Percentiles rank a stretch among this genome's conserved stretches.
Evolutionary conservation across 2,329 filamentous ascomycete genomes (phyloP).

Genomic region (Aureobasidium sp.): DNA sequence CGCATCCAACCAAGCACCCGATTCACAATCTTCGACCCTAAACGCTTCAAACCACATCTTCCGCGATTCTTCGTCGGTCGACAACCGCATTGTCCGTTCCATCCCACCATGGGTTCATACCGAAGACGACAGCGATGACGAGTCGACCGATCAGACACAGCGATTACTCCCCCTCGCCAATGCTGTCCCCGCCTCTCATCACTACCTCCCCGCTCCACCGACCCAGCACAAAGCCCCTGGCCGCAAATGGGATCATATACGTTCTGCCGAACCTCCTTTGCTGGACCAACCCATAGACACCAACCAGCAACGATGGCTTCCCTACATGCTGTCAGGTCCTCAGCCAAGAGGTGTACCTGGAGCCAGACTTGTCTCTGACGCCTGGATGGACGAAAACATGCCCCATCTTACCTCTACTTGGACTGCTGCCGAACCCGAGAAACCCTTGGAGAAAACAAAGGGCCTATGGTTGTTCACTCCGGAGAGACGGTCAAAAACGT

Average conservation of each 20-base stretch:
- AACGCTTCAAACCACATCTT: constrained; percentile 16
- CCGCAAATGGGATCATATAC: constrained; percentile 31
- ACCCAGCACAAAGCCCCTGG: constrained; percentile 28
- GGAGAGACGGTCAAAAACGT: constrained; percentile 45
- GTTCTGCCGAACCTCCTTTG: constrained; percentile 29
- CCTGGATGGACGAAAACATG: constrained; percentile 45
- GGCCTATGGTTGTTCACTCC: constrained; percentile 44
- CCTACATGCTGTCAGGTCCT: constrained; percentile 32
- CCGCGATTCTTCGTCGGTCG: constrained; percentile 4
- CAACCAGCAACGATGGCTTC: constrained; percentile 30
- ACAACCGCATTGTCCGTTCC: constrained; percentile 19
- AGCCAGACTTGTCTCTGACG: constrained; percentile 33
- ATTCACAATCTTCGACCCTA: constrained; percentile 19
- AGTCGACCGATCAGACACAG: constrained; percentile 12
- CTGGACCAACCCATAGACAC: constrained; percentile 29
- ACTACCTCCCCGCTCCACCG: constrained; percentile 21
- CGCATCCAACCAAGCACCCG: constrained; percentile 15
- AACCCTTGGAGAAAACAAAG: constrained; percentile 41
- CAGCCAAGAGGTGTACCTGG: constrained; percentile 26
- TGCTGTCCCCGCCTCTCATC: constrained; percentile 21
- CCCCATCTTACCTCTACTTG: constrained; percentile 43
- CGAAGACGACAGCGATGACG: constrained; percentile 26
- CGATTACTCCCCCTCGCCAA: constrained; percentile 17
- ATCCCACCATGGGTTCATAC: constrained; percentile 33
- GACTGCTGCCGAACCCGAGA: constrained; percentile 49